Conservation (phyloP, 2,329 filamentous ascomycete genomes). For the Penicillium olsonii region DNA sequence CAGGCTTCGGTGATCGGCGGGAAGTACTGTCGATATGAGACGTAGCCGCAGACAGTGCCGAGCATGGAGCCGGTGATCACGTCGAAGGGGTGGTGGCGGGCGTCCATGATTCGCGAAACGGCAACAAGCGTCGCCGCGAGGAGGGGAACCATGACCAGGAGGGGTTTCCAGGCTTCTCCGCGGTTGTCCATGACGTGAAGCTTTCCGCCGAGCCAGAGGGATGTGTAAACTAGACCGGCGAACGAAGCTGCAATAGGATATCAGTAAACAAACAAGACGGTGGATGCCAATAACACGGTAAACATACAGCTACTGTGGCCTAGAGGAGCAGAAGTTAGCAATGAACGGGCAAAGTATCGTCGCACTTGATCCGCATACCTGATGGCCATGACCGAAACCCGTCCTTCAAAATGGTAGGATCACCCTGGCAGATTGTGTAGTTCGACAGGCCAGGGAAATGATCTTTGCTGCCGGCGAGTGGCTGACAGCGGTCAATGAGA, state of each 20-base stretch:
- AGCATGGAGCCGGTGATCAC: conserved; percentile 58
- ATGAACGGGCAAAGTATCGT: neutral
- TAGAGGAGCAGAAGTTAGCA: conserved; percentile 16
- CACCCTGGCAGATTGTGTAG: conserved; percentile 53
- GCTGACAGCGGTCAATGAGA: conserved; percentile 58
- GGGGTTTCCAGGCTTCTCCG: conserved; percentile 61
- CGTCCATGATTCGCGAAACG: conserved; percentile 62
- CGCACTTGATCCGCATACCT: conserved; percentile 32
- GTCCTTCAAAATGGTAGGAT: conserved; percentile 56
- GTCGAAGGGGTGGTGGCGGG: conserved; percentile 63
- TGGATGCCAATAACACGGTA: neutral
- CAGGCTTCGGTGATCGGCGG: conserved; percentile 57
- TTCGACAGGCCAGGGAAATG: conserved; percentile 44
- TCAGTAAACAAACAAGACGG: conserved; percentile 17
- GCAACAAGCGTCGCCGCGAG: conserved; percentile 58
- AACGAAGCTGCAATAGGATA: conserved; percentile 50
- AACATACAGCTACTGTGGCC: conserved; percentile 54
- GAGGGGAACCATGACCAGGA: conserved; percentile 56
- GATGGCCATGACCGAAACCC: conserved; percentile 62
- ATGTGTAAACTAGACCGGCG: conserved; percentile 61
- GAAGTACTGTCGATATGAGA: conserved; percentile 61
- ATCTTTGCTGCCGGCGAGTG: conserved; percentile 39
- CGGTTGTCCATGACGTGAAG: conserved; percentile 61
- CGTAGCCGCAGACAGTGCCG: conserved; percentile 55
- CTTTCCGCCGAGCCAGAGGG: conserved; percentile 61